Base-by-base conservation (phyloP, 2,329 filamentous ascomycete species). In the Aspergillus sp. region DNA sequence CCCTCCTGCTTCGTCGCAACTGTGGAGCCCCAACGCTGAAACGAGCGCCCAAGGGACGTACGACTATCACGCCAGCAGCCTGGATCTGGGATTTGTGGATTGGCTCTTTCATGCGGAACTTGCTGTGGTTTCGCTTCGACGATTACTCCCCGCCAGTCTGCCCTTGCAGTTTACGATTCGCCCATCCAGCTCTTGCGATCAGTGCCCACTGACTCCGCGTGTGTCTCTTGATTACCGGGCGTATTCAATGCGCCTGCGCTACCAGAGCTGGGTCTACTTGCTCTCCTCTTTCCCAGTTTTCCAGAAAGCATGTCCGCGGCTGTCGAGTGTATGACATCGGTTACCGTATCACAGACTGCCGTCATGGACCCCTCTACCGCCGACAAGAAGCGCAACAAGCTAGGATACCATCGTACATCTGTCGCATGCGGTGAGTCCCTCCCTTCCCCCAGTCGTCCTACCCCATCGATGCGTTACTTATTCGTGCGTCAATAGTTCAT, bases 331-430 rank as follows among this genome's bases (percentile, higher is more conserved):
- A 70, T 71, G 66, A 62, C 66, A 66, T 65, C 68, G 60, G 68
- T 67, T 64, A 65, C 66, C 60, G 70, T 62, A 62, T 65, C 67
- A 54, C 68, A 72, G 61, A 64, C 61, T 61, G 62, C 70, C 59
- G 63, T 64, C 60, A 75, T 76, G 74, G 74, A 77, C 48, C 65
- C 67, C 45, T 70, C 69, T 44, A 55, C 64, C 52, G 81, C 83
- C 36, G 85, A 89, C 66, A 89, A 89, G 72, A 85, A 86, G 70
- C 86, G 93, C 70, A 97, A 96, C 75, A 97, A 96, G 76, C 82
- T 98, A 60, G 93, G 93, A 39, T 98, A 98, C 72, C 93, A 97
- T 78, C 86, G 93, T 69, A 96, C 92, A 36, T 96, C 93, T 44
- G 91, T 97, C 66, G 95, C 93, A 66, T 98, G 93, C 80, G 89